These are phyloP conservation scores for Pulveroboletus sp. DNA, from an alignment of 768 basidiomycete species.

Conservation along the genomic window DNA sequence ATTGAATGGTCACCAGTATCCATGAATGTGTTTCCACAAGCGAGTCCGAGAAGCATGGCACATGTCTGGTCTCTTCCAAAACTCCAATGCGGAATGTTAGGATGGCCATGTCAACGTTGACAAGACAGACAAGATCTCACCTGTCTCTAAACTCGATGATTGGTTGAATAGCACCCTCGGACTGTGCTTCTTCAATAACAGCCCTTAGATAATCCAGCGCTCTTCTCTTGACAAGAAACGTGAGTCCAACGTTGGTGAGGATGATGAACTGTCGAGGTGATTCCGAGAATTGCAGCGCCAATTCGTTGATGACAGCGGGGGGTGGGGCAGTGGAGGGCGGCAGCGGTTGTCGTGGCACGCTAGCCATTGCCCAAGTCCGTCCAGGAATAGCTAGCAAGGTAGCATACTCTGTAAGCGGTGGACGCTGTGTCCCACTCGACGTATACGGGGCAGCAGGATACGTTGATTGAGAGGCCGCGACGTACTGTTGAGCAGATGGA, in stretches of 20 bases:
- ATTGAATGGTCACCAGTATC: conserved; percentile 51
- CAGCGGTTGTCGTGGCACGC: conserved; percentile 39
- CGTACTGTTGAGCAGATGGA: conserved; percentile 35
- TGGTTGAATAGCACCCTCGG: conserved; percentile 72
- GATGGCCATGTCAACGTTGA: neutral
- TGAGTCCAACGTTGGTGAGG: conserved; percentile 82
- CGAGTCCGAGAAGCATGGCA: conserved; percentile 86
- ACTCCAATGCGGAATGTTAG: conserved; percentile 38
- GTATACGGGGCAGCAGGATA: conserved; percentile 43
- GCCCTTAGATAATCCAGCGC: conserved; percentile 83
- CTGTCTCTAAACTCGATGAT: conserved; percentile 81
- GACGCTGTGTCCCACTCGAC: conserved; percentile 42
- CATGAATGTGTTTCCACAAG: conserved; percentile 80
- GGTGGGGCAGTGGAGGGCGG: conserved; percentile 40
- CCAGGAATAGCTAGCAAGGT: conserved; percentile 78
- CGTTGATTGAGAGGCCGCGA: conserved; percentile 34
- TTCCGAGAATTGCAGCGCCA: conserved; percentile 79
- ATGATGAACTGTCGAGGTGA: conserved; percentile 79
- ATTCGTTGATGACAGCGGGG: conserved; percentile 69
- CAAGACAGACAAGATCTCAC: conserved; percentile 35
- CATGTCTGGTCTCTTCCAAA: conserved; percentile 92
- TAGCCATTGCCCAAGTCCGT: conserved; percentile 79
- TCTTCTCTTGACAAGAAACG: conserved; percentile 75
- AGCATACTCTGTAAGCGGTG: conserved; percentile 75
- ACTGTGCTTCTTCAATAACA: conserved; percentile 78